Percentiles rank a stretch among this genome's conserved stretches.
These are phyloP conservation scores for Helenozyma baotianmanensis DNA, from an alignment of 805 yeast species.

Conservation along the genomic window DNA sequence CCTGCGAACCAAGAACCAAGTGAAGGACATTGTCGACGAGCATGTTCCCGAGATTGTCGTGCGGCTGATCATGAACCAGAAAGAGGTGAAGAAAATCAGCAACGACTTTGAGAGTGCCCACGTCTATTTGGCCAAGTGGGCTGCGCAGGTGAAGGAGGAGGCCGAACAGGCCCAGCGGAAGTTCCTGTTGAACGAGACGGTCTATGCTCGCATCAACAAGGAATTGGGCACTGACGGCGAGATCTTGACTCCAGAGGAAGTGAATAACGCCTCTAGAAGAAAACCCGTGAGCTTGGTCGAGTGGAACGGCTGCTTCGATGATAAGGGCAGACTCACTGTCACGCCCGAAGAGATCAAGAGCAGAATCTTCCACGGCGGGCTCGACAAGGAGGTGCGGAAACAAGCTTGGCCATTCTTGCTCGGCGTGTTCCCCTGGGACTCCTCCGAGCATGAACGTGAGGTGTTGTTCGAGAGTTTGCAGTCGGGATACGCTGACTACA, in stretches of 20 bases:
- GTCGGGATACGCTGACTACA: constrained; percentile 58
- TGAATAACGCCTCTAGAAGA: constrained; percentile 57
- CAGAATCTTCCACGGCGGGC: constrained; percentile 87
- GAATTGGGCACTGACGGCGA: constrained; percentile 51
- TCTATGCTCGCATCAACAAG: constrained; percentile 50
- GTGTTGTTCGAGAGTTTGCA: constrained; percentile 53
- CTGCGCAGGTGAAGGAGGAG: constrained; percentile 86
- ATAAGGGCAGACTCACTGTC: constrained; percentile 63
- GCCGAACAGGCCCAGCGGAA: constrained; percentile 59
- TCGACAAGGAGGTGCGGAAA: constrained; percentile 51
- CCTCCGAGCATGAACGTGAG: constrained; percentile 63
- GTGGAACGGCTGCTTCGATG: constrained; percentile 84
- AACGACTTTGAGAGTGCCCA: constrained; percentile 92
- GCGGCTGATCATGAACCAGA: constrained; percentile 54
- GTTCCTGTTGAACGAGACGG: constrained; percentile 53
- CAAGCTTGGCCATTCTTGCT: constrained; percentile 86
- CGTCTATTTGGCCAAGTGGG: constrained; percentile 94
- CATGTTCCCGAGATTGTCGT: constrained; percentile 58
- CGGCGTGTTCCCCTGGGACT: constrained; percentile 86
- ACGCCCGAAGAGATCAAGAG: constrained; percentile 78
- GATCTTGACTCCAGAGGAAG: constrained; percentile 54
- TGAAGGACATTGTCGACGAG: constrained; percentile 60
- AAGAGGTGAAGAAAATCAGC: constrained; percentile 76
- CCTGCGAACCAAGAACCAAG: constrained; percentile 42
- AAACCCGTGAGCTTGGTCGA: constrained; percentile 65